These are phyloP conservation scores for Triticum timopheevii DNA, from an alignment of 176 grass and related monocot species.

Conservation along the genomic window DNA sequence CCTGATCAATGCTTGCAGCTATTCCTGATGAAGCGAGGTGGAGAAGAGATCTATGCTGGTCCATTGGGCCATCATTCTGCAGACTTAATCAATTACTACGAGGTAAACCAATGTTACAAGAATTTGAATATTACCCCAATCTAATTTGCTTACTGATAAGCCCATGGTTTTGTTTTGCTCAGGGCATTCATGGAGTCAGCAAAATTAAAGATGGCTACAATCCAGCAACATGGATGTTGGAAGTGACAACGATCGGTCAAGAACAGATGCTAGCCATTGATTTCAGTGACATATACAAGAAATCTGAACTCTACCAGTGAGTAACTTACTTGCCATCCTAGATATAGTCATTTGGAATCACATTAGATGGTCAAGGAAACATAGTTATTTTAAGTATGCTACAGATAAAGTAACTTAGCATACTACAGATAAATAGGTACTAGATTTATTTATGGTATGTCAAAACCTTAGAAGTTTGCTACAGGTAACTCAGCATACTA, in stretches of 20 bases:
- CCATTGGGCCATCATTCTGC: slow-evolving; percentile 71
- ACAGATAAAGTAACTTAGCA: not conserved
- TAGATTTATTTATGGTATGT: slow-evolving; percentile 2
- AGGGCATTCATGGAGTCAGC: slow-evolving; percentile 59
- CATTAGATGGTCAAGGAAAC: slow-evolving; percentile 11
- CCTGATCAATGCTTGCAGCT: slow-evolving; percentile 53
- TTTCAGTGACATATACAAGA: slow-evolving; percentile 73
- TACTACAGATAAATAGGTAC: slow-evolving; percentile 6
- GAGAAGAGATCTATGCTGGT: slow-evolving; percentile 93
- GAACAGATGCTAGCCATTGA: slow-evolving; percentile 62
- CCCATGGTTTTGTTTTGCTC: slow-evolving; percentile 17
- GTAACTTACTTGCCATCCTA: slow-evolving; percentile 13
- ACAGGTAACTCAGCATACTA: not conserved
- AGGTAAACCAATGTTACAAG: slow-evolving; percentile 53
- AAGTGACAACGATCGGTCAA: slow-evolving; percentile 57
- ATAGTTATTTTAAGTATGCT: not conserved
- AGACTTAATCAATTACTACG: slow-evolving; percentile 79
- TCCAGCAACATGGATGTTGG: slow-evolving; percentile 95
- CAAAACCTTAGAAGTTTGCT: not conserved
- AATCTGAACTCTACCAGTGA: slow-evolving; percentile 83
- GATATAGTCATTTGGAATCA: not conserved
- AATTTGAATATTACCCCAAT: not conserved
- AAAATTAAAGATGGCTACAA: slow-evolving; percentile 95
- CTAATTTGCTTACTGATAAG: not conserved
- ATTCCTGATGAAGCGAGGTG: slow-evolving; percentile 87